Conservation (phyloP, 164 flowering plant genomes). For the Tetrastigma voinierianum region DNA sequence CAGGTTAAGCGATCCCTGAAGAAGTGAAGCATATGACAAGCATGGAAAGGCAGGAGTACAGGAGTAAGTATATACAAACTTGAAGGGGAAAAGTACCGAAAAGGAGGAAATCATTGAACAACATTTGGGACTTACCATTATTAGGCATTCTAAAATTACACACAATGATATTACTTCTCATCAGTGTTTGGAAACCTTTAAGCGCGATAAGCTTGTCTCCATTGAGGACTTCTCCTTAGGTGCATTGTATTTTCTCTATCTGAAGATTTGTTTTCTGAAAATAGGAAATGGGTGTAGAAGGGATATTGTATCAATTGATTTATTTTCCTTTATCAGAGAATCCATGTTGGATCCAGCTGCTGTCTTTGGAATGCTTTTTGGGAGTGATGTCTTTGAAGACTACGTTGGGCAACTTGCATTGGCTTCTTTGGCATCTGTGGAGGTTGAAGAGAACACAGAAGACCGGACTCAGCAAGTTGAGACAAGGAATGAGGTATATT, state of each 20-base stretch:
- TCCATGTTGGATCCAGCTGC: constrained; percentile 79
- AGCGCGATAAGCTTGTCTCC: too few species aligned
- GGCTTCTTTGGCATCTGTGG: constrained; percentile 65
- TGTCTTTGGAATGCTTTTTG: constrained; percentile 98
- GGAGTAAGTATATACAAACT: constrained; percentile 49
- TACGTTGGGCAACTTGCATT: constrained; percentile 87
- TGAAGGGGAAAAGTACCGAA: neutral
- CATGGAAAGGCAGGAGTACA: constrained; percentile 69
- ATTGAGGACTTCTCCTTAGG: too few species aligned
- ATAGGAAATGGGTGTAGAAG: neutral
- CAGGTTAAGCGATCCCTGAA: constrained; percentile 90
- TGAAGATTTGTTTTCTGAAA: neutral
- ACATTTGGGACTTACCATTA: neutral
- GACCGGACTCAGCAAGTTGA: constrained; percentile 38
- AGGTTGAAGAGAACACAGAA: constrained; percentile 56
- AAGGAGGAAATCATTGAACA: neutral
- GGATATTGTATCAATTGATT: neutral
- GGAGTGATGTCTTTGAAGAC: constrained; percentile 89
- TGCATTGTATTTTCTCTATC: too few species aligned
- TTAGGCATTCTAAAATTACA: too few species aligned
- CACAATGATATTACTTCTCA: neutral
- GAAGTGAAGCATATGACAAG: constrained; percentile 86
- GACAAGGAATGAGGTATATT: constrained; percentile 62
- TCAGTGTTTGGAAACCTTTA: neutral
- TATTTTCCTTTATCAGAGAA: constrained; percentile 47